Evolutionary conservation across 495 filamentous ascomycete species (phyloP).

Genomic region (Gamarada debralockiae): DNA sequence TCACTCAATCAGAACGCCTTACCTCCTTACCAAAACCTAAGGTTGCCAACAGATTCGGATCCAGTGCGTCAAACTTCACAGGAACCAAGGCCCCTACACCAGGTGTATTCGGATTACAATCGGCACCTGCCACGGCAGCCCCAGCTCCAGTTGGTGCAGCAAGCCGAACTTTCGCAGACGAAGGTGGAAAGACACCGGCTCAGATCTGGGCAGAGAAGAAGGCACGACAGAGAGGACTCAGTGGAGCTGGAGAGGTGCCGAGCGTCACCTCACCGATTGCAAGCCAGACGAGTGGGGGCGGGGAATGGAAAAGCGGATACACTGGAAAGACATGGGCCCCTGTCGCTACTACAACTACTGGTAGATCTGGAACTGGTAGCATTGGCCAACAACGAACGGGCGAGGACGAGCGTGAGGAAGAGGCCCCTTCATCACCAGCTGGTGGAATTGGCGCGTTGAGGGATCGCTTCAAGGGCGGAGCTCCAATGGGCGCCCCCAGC

Average conservation of each 20-base stretch:
- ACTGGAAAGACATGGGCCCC: conserved; percentile 83
- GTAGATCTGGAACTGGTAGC: conserved; percentile 55
- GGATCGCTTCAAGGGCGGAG: conserved; percentile 69
- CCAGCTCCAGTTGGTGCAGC: conserved; percentile 67
- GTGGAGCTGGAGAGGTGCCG: conserved; percentile 37
- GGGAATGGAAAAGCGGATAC: conserved; percentile 87
- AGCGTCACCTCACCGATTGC: conserved; percentile 48
- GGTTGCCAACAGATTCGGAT: conserved; percentile 80
- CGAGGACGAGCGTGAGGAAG: conserved; percentile 42
- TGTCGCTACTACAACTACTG: conserved; percentile 67
- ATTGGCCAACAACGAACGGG: conserved; percentile 56
- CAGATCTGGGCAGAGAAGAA: conserved; percentile 98
- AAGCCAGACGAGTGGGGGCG: conserved; percentile 64
- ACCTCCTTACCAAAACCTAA: conserved; percentile 92
- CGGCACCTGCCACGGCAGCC: conserved; percentile 43
- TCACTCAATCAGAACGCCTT: conserved; percentile 67
- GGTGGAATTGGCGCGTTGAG: conserved; percentile 66
- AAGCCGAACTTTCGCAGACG: conserved; percentile 88
- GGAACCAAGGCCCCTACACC: conserved; percentile 89
- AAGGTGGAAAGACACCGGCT: conserved; percentile 93
- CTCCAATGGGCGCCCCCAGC: conserved; percentile 59
- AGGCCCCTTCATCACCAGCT: conserved; percentile 45
- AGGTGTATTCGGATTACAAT: conserved; percentile 52
- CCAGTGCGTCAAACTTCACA: conserved; percentile 60
- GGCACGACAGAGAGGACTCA: conserved; percentile 64